These are phyloP conservation scores for Deakozyma indianensis DNA, from an alignment of 805 yeast species.

Conservation along the genomic window DNA sequence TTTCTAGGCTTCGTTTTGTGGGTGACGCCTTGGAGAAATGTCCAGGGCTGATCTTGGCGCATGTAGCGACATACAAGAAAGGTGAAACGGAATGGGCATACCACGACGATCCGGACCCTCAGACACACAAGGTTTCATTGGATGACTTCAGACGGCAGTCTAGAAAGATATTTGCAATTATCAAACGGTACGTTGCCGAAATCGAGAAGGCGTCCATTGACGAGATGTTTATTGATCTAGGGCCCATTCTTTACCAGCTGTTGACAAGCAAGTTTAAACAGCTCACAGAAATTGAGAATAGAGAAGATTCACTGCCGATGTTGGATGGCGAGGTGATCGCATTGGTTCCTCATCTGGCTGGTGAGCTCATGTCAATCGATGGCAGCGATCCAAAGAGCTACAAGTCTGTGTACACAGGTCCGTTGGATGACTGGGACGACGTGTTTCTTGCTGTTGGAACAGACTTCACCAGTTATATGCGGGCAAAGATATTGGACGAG, in stretches of 20 bases:
- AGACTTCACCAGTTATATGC: conserved; percentile 35
- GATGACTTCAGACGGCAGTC: conserved; percentile 89
- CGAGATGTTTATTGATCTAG: conserved; percentile 80
- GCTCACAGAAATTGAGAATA: conserved; percentile 14
- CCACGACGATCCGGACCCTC: conserved; percentile 41
- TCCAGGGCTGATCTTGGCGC: conserved; percentile 63
- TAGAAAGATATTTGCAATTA: conserved; percentile 55
- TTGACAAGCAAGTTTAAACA: conserved; percentile 35
- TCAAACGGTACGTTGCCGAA: conserved; percentile 44
- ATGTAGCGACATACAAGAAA: conserved; percentile 83
- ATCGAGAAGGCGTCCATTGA: conserved; percentile 95
- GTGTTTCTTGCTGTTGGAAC: conserved; percentile 55
- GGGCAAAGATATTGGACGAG: conserved; percentile 36
- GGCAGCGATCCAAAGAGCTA: conserved; percentile 16
- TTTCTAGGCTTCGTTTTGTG: conserved; percentile 61
- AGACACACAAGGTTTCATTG: conserved; percentile 64
- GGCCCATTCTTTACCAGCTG: conserved; percentile 38
- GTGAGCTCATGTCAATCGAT: conserved; percentile 13
- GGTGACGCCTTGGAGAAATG: conserved; percentile 61
- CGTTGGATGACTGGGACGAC: conserved; percentile 66
- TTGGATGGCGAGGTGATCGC: conserved; percentile 12
- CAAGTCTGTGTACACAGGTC: conserved; percentile 2
- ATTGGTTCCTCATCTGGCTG: conserved; percentile 7
- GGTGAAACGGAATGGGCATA: conserved; percentile 82
- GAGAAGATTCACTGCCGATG: conserved; percentile 28